Conservation (phyloP, 2,329 filamentous ascomycete genomes). For the Xylogone sp. region DNA sequence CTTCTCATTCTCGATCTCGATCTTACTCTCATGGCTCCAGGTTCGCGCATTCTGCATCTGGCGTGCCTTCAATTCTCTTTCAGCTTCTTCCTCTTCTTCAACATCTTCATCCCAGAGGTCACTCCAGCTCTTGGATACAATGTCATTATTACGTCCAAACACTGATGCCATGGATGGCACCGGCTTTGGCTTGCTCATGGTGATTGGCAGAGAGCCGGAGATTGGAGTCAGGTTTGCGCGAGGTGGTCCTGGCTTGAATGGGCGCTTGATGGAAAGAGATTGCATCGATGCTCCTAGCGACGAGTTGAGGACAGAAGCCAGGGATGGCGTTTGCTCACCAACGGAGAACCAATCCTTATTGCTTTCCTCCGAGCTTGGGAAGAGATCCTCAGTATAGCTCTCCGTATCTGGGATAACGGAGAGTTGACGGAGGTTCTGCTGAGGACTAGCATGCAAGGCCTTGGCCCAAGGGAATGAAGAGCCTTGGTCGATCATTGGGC, state of each 20-base stretch:
- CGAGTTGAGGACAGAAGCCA: constrained; percentile 82
- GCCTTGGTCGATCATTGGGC: constrained; percentile 72
- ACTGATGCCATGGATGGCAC: constrained; percentile 61
- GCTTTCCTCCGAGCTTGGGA: constrained; percentile 69
- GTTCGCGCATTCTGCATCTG: constrained; percentile 65
- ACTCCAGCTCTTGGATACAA: constrained; percentile 97
- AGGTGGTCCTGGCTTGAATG: constrained; percentile 39
- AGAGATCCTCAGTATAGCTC: constrained; percentile 77
- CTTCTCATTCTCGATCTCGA: neutral
- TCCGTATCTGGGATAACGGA: constrained; percentile 79
- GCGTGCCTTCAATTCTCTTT: constrained; percentile 55
- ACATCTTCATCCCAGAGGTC: constrained; percentile 94
- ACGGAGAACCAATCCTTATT: constrained; percentile 75
- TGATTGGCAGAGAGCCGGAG: constrained; percentile 72
- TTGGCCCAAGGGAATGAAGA: constrained; percentile 89
- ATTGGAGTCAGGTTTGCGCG: constrained; percentile 53
- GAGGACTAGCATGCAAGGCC: constrained; percentile 73
- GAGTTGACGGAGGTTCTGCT: constrained; percentile 72
- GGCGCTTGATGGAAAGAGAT: constrained; percentile 56
- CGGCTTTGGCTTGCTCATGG: constrained; percentile 70
- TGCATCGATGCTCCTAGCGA: constrained; percentile 78
- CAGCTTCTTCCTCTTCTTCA: constrained; percentile 68
- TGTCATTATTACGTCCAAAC: constrained; percentile 72
- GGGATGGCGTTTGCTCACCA: constrained; percentile 72
- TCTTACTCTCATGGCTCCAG: constrained; percentile 62